These are phyloP conservation scores for Neurospora cerealis DNA, from an alignment of 495 filamentous ascomycete genomes.

Conservation along the genomic window DNA sequence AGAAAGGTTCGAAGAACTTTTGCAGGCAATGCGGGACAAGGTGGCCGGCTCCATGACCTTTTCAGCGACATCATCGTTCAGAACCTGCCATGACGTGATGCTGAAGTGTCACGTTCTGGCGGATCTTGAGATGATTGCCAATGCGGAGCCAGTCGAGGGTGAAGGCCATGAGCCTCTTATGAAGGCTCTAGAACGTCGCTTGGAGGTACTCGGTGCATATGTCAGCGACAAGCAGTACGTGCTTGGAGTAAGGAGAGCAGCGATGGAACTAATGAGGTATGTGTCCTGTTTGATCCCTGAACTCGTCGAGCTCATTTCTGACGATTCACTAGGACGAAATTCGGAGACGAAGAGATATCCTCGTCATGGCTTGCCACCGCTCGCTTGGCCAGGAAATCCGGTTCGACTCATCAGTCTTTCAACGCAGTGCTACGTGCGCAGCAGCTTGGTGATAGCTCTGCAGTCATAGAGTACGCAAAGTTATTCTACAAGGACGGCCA, in stretches of 20 bases:
- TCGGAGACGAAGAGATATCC: constrained; percentile 60
- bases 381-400: constrained; percentile 73
- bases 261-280: constrained; percentile 66
- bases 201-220: constrained; percentile 79
- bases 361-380: constrained; percentile 80
- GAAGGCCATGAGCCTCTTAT: constrained; percentile 38
- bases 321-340: constrained; percentile 30
- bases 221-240: constrained; percentile 88
- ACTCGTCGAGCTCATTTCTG: constrained; percentile 20
- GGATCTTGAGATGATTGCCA: constrained; percentile 74
- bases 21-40: constrained; percentile 56
- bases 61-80: constrained; percentile 65
- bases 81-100: constrained; percentile 69
- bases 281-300: constrained; percentile 18
- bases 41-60: constrained; percentile 64
- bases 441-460: constrained; percentile 69
- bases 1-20: constrained; percentile 44
- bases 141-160: constrained; percentile 26
- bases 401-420: constrained; percentile 75
- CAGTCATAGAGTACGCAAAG: constrained; percentile 84
- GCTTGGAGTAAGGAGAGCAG: constrained; percentile 74
- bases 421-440: constrained; percentile 87
- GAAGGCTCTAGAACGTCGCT: constrained; percentile 55
- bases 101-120: constrained; percentile 77
- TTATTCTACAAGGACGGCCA: constrained; percentile 93